A percentile compares a stretch with the other conserved stretches of the same genome.
These are phyloP conservation scores for Phytophthora sp. DNA, from an alignment of 352 stramenopile genomes.

Conservation along the genomic window DNA sequence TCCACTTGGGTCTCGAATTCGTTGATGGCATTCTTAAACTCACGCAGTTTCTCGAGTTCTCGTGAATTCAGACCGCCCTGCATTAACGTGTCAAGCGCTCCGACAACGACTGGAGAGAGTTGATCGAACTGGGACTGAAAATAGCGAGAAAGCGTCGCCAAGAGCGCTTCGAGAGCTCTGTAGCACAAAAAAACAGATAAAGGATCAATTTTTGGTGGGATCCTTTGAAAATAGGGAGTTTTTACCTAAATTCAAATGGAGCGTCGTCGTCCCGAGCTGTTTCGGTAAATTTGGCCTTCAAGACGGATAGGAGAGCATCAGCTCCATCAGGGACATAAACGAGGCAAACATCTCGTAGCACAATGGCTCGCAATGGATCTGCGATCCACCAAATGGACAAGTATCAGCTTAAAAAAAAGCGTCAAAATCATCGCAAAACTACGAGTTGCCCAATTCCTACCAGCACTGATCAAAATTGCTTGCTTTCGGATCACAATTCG, in stretches of 20 bases:
- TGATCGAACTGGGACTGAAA: constrained; percentile 60
- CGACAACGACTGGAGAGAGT: constrained; percentile 46
- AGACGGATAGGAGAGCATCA: constrained; percentile 44
- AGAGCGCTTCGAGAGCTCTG: constrained; percentile 56
- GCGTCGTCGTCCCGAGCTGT: constrained; percentile 46
- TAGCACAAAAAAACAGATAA: neutral
- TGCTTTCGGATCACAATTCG: constrained; percentile 69
- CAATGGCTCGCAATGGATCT: constrained; percentile 67
- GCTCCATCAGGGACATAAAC: constrained; percentile 55
- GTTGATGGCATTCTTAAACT: constrained; percentile 81
- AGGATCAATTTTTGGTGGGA: no score
- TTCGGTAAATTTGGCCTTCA: constrained; percentile 61
- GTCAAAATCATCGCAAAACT: no score
- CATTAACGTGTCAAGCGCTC: constrained; percentile 56
- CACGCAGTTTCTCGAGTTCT: constrained; percentile 66
- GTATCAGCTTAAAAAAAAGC: constrained; percentile 4
- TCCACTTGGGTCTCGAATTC: constrained; percentile 76
- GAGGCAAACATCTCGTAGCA: constrained; percentile 55
- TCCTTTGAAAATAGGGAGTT: no score
- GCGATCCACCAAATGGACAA: neutral
- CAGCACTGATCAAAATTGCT: constrained; percentile 68
- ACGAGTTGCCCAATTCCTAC: constrained; percentile 28
- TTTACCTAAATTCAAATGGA: constrained; percentile 59
- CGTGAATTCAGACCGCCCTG: constrained; percentile 47
- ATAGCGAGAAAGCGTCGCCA: constrained; percentile 63